Percentiles rank a stretch among this genome's conserved stretches.
phyloP scores from a whole-genome alignment of 345 rosid species.

The Eucalyptus rudis region DNA sequence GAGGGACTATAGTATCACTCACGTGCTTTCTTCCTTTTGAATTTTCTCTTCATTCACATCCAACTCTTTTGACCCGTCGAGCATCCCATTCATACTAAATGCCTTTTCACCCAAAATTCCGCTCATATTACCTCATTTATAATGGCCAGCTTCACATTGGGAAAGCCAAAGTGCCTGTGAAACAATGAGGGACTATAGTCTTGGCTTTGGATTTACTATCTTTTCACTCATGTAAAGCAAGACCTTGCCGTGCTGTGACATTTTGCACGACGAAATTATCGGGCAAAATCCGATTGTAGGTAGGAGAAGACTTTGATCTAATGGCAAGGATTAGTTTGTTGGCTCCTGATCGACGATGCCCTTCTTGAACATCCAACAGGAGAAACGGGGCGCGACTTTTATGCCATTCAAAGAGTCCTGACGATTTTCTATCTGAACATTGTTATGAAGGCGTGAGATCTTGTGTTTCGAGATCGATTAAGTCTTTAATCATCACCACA shows the following conservation, averaged over 20 bases:
- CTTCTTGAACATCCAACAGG: not conserved
- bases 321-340: not conserved
- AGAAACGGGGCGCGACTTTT: not conserved
- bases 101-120: too few species aligned
- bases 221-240: too few species aligned
- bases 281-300: not conserved
- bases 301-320: not conserved
- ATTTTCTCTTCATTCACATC: too few species aligned
- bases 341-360: not conserved
- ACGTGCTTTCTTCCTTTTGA: too few species aligned
- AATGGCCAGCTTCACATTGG: too few species aligned
- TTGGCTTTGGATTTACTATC: too few species aligned
- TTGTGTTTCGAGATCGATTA: not conserved
- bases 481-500: not conserved
- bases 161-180: too few species aligned
- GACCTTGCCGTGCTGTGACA: not conserved
- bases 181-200: too few species aligned
- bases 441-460: not conserved
- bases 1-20: too few species aligned
- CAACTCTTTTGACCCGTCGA: too few species aligned
- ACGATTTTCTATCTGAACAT: not conserved
- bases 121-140: too few species aligned
- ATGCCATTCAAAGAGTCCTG: not conserved
- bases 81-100: too few species aligned
- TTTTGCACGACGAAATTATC: not conserved